Percentiles rank a stretch among this genome's conserved stretches.
Evolutionary conservation across 2,329 filamentous ascomycete species (phyloP).

Genomic region (Ciborinia camelliae): DNA sequence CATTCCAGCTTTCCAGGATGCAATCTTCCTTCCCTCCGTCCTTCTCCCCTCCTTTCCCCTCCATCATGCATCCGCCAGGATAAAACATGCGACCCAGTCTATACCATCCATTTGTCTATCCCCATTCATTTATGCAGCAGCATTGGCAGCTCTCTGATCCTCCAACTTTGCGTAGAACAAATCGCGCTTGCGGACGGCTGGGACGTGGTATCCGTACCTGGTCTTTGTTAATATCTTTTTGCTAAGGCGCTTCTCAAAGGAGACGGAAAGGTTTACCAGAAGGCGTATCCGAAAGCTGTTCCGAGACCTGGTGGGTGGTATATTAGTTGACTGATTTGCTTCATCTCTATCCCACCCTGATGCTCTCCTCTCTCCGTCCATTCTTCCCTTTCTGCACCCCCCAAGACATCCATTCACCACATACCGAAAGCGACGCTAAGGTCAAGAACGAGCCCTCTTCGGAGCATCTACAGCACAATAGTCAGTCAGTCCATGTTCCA

Average conservation of each 20-base stretch:
- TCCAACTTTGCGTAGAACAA: conserved; percentile 43
- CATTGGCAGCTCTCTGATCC: conserved; percentile 39
- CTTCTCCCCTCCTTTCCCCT: neutral
- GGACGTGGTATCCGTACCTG: conserved; percentile 44
- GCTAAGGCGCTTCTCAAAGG: neutral
- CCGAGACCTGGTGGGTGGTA: conserved; percentile 47
- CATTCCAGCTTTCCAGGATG: conserved; percentile 12
- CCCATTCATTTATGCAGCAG: conserved; percentile 28
- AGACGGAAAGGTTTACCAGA: conserved; percentile 46
- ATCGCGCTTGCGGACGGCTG: conserved; percentile 42
- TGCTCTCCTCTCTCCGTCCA: neutral
- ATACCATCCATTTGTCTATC: conserved; percentile 15
- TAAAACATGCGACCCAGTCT: neutral
- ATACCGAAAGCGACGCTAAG: conserved; percentile 54
- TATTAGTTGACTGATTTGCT: conserved; percentile 15
- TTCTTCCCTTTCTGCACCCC: neutral
- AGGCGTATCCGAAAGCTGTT: conserved; percentile 50
- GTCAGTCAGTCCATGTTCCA: conserved; percentile 33
- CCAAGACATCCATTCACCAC: conserved; percentile 27
- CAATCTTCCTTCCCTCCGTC: neutral
- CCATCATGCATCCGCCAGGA: neutral
- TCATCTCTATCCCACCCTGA: conserved; percentile 11
- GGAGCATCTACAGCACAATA: conserved; percentile 50
- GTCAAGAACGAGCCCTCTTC: conserved; percentile 55
- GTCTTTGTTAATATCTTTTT: neutral